These are phyloP conservation scores for Debaryomyces tyrocola DNA, from an alignment of 805 yeast species.

Conservation along the genomic window DNA sequence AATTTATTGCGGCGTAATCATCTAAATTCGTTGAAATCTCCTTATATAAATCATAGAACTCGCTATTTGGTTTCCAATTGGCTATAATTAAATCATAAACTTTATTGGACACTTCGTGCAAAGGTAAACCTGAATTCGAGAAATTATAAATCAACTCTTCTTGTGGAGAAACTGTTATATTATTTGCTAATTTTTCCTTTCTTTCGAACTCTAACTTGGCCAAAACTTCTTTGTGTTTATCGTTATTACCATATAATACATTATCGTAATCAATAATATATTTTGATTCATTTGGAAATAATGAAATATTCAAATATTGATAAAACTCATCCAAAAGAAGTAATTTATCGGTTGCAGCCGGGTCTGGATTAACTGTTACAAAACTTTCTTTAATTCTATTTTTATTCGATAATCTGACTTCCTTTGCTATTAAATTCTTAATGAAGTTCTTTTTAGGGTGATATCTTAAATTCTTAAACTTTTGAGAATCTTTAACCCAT, in stretches of 20 bases:
- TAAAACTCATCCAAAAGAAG: conserved; percentile 36
- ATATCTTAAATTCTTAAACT: conserved; percentile 44
- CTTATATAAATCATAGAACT: conserved; percentile 32
- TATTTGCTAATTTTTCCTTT: conserved; percentile 14
- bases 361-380: conserved; percentile 28
- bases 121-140: conserved; percentile 36
- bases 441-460: conserved; percentile 78
- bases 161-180: conserved; percentile 29
- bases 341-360: conserved; percentile 31
- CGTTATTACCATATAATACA: conserved; percentile 33
- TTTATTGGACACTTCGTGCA: conserved; percentile 34
- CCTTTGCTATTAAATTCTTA: conserved; percentile 77
- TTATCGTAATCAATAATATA: conserved; percentile 34
- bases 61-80: conserved; percentile 39
- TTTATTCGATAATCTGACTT: conserved; percentile 77
- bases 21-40: conserved; percentile 24
- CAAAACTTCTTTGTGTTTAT: conserved; percentile 24
- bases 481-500: conserved; percentile 69
- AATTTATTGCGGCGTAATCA: conserved; percentile 19
- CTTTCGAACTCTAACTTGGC: conserved; percentile 23
- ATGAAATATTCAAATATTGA: conserved; percentile 37
- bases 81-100: conserved; percentile 42
- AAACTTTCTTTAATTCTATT: conserved; percentile 71
- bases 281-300: conserved; percentile 28
- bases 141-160: conserved; percentile 40